Evolutionary conservation across 2,329 filamentous ascomycete species (phyloP), one percentile per base, ranked within the genome.

Genomic region (Emergomyces orientalis): DNA sequence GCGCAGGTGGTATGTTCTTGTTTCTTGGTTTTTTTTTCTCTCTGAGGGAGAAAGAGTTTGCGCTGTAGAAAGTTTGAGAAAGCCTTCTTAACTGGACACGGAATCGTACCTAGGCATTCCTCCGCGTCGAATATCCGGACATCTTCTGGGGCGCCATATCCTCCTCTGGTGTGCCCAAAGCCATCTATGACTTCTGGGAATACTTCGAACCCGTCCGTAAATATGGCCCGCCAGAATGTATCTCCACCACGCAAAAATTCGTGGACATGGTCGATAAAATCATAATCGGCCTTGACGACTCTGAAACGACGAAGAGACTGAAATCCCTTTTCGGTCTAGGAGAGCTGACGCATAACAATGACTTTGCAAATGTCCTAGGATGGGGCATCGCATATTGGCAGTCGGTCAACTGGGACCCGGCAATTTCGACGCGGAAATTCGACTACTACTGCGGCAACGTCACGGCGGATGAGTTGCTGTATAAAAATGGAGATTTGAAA

Each of bases 81-180:
- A 11, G n/a, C 59, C 39, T 37, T 13, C 11, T 27, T 57, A n/a
- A 59, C 30, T 19, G 25, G 52, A 17, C 32, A 54, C 30, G 7
- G 32, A 30, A 22, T n/a, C 19, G 27, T 43, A 17, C 54, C n/a
- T 27, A 67, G 65, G 89, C 91, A 0, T 88, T 96, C 68, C 75
- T 91, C 45, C 85, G 90, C 39, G 86, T 88, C 63, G 72, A 87
- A 19, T 95, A 96, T 72, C 90, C 91, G 0, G 86, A 93, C 39
- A 77, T 88, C 8, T 94, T 88, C 75, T 93, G 84, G 82, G 91
- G 84, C 8, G 84, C 87, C 4, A 93, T 96, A 59, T 87, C 88
- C 0, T 91, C 88, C 0, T 93, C 89, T 0, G 91, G 88, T 0
- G 89, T 94, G 0, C 89, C 88, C 0, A 83, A 84, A 64, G 89